Percentiles rank a stretch among this genome's conserved stretches.
These are phyloP conservation scores for Diaporthe vexans DNA, from an alignment of 2,329 filamentous ascomycete genomes.

Conservation along the genomic window DNA sequence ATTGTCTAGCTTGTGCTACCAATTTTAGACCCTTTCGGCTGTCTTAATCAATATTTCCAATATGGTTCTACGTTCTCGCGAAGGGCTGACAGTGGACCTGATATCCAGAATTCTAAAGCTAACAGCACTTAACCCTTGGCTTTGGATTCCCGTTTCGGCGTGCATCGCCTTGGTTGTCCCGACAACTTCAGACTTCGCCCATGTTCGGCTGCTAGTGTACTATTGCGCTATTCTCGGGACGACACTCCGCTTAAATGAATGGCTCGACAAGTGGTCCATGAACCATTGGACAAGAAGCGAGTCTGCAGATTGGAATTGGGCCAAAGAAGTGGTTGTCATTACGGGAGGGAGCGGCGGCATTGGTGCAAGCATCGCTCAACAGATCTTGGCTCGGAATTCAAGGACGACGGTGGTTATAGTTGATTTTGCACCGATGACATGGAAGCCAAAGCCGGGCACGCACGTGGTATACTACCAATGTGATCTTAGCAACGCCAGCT, in stretches of 20 bases:
- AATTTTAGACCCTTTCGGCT: neutral
- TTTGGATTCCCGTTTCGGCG: neutral
- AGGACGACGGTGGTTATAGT: slow-evolving; percentile 51
- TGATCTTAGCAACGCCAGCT: slow-evolving; percentile 54
- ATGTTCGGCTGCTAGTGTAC: neutral
- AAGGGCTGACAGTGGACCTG: neutral
- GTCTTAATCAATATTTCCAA: neutral
- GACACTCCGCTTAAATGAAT: neutral
- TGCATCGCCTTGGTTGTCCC: neutral
- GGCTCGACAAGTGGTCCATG: neutral
- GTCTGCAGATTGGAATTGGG: slow-evolving; percentile 51
- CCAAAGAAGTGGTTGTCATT: slow-evolving; percentile 58
- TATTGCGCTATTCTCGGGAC: neutral
- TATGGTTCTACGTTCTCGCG: neutral
- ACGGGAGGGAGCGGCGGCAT: slow-evolving; percentile 61
- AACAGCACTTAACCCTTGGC: neutral
- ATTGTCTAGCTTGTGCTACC: neutral
- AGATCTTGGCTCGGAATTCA: slow-evolving; percentile 47
- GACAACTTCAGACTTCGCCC: neutral
- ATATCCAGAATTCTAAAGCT: neutral
- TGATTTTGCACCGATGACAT: slow-evolving; percentile 51
- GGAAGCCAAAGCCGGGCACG: slow-evolving; percentile 45
- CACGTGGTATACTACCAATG: slow-evolving; percentile 53
- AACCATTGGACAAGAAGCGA: neutral
- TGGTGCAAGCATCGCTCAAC: slow-evolving; percentile 53